phyloP scores from a whole-genome alignment of 2,329 filamentous ascomycete genomes.

The Alternaria dauci region DNA sequence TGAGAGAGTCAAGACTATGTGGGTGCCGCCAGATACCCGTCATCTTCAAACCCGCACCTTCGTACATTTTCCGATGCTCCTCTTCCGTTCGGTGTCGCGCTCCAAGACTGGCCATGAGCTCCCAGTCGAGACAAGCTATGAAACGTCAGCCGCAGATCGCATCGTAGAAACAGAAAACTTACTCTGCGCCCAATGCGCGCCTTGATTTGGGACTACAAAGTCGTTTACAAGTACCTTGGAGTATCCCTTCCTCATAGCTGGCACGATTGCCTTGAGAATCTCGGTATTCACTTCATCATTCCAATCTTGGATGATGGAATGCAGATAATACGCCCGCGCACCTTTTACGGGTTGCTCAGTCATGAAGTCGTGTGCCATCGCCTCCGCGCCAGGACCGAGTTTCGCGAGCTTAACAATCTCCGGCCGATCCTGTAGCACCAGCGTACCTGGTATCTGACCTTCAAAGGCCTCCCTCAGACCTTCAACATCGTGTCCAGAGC shows the following conservation, averaged over 20 bases:
- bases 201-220: conserved; percentile 35
- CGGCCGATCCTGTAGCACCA: conserved; percentile 36
- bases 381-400: conserved; percentile 33
- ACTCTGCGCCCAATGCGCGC: conserved; percentile 37
- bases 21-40: conserved; percentile 32
- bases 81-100: conserved; percentile 35
- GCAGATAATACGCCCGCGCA: conserved; percentile 39
- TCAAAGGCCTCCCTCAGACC: conserved; percentile 27
- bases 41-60: conserved; percentile 28
- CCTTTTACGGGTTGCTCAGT: conserved; percentile 46
- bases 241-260: conserved; percentile 41
- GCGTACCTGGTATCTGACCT: conserved; percentile 23
- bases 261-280: conserved; percentile 34
- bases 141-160: not conserved
- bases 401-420: conserved; percentile 35
- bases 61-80: conserved; percentile 32
- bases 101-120: conserved; percentile 34
- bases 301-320: conserved; percentile 45
- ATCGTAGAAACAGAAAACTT: not conserved
- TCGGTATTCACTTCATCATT: conserved; percentile 29
- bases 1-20: conserved; percentile 31
- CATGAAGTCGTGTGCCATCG: conserved; percentile 49
- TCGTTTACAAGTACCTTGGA: conserved; percentile 42
- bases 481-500: conserved; percentile 35
- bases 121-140: conserved; percentile 34